Evolutionary conservation across 1,284 basidiomycete genomes (phyloP).

Genomic region (Naganishia sp.): DNA sequence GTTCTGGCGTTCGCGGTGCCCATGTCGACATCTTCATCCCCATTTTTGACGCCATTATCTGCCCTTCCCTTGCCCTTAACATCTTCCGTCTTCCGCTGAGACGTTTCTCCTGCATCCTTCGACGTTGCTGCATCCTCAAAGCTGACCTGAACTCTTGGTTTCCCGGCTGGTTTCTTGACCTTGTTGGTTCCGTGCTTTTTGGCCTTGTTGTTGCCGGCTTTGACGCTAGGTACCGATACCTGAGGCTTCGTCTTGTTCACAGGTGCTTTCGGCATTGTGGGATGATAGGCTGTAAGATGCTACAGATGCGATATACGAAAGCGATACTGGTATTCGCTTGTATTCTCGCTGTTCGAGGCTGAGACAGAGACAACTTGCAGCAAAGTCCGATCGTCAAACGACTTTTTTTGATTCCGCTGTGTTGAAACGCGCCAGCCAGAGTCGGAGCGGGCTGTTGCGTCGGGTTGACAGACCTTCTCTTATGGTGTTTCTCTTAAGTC

Average conservation of each 20-base stretch:
- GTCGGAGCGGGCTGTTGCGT: background rate
- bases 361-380: background rate
- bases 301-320: background rate
- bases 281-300: background rate
- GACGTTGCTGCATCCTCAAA: constrained; percentile 14
- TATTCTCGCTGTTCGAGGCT: background rate
- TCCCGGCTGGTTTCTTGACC: constrained; percentile 9
- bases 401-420: constrained; percentile 20
- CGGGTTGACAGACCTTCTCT: background rate
- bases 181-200: constrained; percentile 25
- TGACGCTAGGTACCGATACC: background rate
- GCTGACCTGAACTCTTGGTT: constrained; percentile 30
- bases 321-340: background rate
- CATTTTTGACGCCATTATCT: background rate
- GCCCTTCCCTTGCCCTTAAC: constrained; percentile 29
- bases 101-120: background rate
- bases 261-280: constrained; percentile 19
- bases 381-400: constrained; percentile 1
- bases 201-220: constrained; percentile 1
- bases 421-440: background rate
- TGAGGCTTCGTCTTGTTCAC: constrained; percentile 9
- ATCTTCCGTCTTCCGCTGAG: constrained; percentile 8
- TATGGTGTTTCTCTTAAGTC: too few species aligned
- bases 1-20: background rate
- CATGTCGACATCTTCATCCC: constrained; percentile 12